Evolutionary conservation across 495 filamentous ascomycete genomes (phyloP).

Genomic region (Aspergillus baeticus): DNA sequence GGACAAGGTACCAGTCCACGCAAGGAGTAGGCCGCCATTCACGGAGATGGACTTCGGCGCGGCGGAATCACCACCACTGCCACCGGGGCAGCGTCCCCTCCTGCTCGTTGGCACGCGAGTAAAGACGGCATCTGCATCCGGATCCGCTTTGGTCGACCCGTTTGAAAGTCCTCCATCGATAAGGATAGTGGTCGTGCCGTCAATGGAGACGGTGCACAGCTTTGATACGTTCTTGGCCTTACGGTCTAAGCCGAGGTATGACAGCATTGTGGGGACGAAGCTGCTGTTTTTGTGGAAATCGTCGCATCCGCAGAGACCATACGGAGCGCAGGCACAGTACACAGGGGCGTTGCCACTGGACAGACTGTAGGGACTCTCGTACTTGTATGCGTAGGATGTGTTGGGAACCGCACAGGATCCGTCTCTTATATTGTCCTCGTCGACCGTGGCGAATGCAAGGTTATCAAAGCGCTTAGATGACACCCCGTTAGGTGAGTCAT

Average conservation of each 20-base stretch:
- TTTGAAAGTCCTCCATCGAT: too few relatives aligned
- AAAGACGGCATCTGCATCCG: too few relatives aligned
- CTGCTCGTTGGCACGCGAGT: too few relatives aligned
- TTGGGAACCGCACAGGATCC: background rate
- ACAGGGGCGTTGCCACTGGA: background rate
- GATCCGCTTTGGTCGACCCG: too few relatives aligned
- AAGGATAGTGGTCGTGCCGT: conserved; percentile 21
- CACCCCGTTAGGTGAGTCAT: background rate
- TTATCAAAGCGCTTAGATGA: background rate
- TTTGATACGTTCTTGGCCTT: conserved; percentile 40
- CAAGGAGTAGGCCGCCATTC: too few relatives aligned
- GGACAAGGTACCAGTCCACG: too few relatives aligned
- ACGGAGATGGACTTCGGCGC: too few relatives aligned
- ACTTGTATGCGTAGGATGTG: conserved; percentile 3
- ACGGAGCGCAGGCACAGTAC: background rate
- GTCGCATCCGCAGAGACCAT: conserved; percentile 1
- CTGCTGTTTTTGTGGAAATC: background rate
- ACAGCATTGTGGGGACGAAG: background rate
- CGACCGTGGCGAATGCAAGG: background rate
- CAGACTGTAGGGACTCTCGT: background rate
- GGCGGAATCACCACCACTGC: too few relatives aligned
- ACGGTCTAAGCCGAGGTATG: conserved; percentile 51
- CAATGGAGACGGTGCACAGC: conserved; percentile 19
- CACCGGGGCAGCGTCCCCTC: too few relatives aligned
- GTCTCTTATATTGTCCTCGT: background rate